Evolutionary conservation across 139 green algal genomes (phyloP), one percentile per base, ranked within the genome.

Genomic region (Chlamydomonas sphaeroides): DNA sequence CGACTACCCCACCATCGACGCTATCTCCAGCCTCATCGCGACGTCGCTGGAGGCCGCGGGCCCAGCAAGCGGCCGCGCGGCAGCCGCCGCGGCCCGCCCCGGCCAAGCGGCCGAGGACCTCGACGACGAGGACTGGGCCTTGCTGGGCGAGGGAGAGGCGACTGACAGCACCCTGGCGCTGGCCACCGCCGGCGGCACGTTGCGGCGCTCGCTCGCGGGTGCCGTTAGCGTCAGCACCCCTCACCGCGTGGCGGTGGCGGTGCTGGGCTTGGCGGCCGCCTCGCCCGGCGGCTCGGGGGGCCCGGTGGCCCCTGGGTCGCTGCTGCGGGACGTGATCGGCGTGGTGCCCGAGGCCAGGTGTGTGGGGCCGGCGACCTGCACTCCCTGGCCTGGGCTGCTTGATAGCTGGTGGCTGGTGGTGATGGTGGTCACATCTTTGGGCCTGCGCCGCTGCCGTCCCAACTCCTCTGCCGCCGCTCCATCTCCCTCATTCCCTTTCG

Each of bases 1-100:
- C 72, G 93, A 97, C 81, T 93, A 92, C 82, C 92, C 93, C 28
- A 91, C 92, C 15, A 59, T 92, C 0, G 70, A 86, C 41, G 92
- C 89, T 41, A 86, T 93, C 65, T 61, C 62, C 39, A 30, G 25
- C 18, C 35, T 76, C 20, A 28, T 84, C 5, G 48, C 28, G 20
- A 15, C 42, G 21, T 51, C 42, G 21, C n/a, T n/a, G n/a, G n/a
- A n/a, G n/a, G n/a, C n/a, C n/a, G n/a, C n/a, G n/a, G n/a, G n/a
- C n/a, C n/a, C n/a, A n/a, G n/a, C n/a, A n/a, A n/a, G n/a, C n/a
- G 45, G 45, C 11, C 45, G 41, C 32, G 38, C 59, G 36, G 36
- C 72, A 68, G 42, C 23, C 68, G 5, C 30, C 28, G 21, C 14
- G n/a, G 65, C 21, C n/a, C 38, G 6, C 14, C 38, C 11, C 21